These are phyloP conservation scores for Botryotinia calthae DNA, from an alignment of 2,329 filamentous ascomycete species.

Conservation along the genomic window DNA sequence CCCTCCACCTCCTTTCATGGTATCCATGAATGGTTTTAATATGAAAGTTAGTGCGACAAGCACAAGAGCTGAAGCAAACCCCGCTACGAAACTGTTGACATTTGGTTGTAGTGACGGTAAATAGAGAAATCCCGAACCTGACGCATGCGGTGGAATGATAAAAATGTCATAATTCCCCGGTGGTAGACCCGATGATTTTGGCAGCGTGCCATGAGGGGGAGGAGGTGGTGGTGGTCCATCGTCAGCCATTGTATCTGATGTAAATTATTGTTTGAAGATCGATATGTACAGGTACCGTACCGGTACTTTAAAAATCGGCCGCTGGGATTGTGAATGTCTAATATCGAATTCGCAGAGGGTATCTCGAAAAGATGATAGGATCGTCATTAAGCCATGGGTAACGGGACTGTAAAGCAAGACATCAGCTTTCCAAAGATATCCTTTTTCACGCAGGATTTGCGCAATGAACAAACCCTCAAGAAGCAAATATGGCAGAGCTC, in stretches of 20 bases:
- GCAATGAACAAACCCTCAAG: background rate
- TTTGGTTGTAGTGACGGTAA: constrained; percentile 86
- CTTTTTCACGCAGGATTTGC: background rate
- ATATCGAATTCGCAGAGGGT: constrained; percentile 7
- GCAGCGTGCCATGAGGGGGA: constrained; percentile 79
- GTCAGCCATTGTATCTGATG: constrained; percentile 18
- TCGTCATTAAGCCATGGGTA: constrained; percentile 4
- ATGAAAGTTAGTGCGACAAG: constrained; percentile 70
- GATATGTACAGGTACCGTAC: constrained; percentile 10
- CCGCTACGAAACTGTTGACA: constrained; percentile 86
- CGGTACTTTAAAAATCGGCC: constrained; percentile 4
- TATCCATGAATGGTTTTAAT: constrained; percentile 68
- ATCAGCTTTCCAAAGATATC: constrained; percentile 9
- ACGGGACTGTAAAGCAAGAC: constrained; percentile 2
- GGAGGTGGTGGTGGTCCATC: constrained; percentile 61
- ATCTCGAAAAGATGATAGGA: background rate
- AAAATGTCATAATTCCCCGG: constrained; percentile 96
- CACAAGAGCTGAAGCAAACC: constrained; percentile 73
- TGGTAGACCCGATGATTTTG: constrained; percentile 70
- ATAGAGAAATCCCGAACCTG: constrained; percentile 87
- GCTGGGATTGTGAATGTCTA: background rate
- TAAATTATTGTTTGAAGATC: background rate
- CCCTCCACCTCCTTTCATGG: constrained; percentile 68
- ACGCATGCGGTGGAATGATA: constrained; percentile 87
- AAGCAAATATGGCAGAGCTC: background rate